Base-by-base conservation (phyloP, 495 filamentous ascomycete genomes). In the Penicillium ochrochloron region DNA sequence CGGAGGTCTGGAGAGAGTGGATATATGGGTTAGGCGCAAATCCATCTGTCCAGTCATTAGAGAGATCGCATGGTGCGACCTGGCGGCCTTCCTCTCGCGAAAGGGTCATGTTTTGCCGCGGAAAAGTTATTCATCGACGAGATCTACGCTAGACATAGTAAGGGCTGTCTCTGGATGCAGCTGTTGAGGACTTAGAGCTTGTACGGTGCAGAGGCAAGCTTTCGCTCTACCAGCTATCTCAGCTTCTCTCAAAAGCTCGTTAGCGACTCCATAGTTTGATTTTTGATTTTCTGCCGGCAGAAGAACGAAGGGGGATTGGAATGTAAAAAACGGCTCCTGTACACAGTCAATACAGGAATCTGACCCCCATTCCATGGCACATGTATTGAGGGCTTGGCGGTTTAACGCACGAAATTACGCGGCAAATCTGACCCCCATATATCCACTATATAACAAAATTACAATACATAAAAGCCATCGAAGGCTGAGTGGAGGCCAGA, bases 211-310 rank as follows among this genome's bases (percentile, higher is more conserved):
- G 39, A 42, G 39, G 39, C 39, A 42, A 42, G n/a, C n/a, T n/a
- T n/a, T n/a, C n/a, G n/a, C n/a, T n/a, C n/a, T n/a, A n/a, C n/a
- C n/a, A n/a, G n/a, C 39, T 42, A 17, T 42, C 39, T 42, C 39
- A 42, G 39, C 39, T 42, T 42, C 39, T 42, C 39, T 42, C 39
- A n/a, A 42, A 42, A 42, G 15, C 39, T 42, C 39, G 39, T n/a
- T 42, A 41, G 37, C 17, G 6, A 42, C 14, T n/a, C 31, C 9
- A 34, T 41, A 41, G 9, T 41, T 42, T 42, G 39, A 42, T 42
- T 42, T 42, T 42, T 42, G n/a, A 44, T 44, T 44, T 44, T 44
- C 42, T 44, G n/a, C 42, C n/a, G 7, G 42, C 42, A 19, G 42
- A 21, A 44, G 42, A 7, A 19, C n/a, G 17, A n/a, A 19, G 41